Evolutionary conservation across 129 eudicot species (phyloP).

Genomic region (Centaurea solstitialis): DNA sequence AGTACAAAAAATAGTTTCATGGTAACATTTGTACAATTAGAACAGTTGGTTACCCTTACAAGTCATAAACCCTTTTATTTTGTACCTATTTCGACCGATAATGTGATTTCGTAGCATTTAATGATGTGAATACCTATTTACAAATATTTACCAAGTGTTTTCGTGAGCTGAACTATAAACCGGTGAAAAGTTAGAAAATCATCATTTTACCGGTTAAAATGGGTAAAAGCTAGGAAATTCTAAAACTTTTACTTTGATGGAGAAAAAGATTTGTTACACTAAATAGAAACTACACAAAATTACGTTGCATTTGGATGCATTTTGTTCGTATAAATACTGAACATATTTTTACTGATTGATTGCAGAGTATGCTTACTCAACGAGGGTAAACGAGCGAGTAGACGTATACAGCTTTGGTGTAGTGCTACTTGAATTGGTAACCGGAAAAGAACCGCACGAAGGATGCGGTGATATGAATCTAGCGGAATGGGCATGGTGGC

Average conservation of each 20-base stretch:
- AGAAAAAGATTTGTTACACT: neutral
- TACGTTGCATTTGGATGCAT: neutral
- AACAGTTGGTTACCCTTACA: no score
- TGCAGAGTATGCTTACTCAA: conserved; percentile 78
- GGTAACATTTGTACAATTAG: no score
- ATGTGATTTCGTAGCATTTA: no score
- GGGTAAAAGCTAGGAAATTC: neutral
- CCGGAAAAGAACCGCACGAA: conserved; percentile 71
- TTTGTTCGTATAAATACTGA: neutral
- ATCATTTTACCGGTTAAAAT: neutral
- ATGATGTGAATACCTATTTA: no score
- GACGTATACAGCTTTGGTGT: conserved; percentile 91
- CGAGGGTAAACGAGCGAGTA: conserved; percentile 64
- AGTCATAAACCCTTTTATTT: no score
- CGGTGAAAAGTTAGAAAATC: no score
- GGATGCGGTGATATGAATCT: conserved; percentile 66
- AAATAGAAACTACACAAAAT: neutral
- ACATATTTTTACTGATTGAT: neutral
- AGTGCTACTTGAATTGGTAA: conserved; percentile 77
- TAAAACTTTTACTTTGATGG: neutral
- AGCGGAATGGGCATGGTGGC: conserved; percentile 90
- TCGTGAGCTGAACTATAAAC: no score
- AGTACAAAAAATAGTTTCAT: no score
- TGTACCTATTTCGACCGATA: no score
- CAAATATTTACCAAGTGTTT: no score